Percentiles rank a stretch among this genome's conserved stretches.
Conservation (phyloP, 495 filamentous ascomycete genomes). For the Platismatia glauca region DNA sequence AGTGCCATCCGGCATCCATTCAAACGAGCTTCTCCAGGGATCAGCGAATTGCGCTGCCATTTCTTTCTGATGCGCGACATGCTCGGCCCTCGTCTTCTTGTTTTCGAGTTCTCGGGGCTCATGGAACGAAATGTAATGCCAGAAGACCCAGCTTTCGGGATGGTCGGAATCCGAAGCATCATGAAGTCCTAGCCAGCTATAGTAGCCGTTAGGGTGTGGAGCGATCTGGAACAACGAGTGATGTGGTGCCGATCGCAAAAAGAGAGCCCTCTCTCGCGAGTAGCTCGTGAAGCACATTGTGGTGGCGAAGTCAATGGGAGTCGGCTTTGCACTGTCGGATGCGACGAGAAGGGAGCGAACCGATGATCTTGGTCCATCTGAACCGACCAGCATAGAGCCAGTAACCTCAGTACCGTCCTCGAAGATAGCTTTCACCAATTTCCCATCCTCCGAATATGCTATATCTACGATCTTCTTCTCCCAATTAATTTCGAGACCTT, state of each 20-base stretch:
- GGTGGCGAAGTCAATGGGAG: not conserved
- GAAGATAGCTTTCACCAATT: not conserved
- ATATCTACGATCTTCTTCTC: not conserved
- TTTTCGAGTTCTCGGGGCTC: not conserved
- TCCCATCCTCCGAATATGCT: not conserved
- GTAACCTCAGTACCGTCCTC: not conserved
- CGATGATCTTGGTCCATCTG: not conserved
- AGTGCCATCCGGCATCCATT: not conserved
- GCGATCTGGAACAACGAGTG: not conserved
- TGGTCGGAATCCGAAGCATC: not conserved
- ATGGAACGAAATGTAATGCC: not conserved
- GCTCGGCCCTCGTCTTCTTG: not conserved
- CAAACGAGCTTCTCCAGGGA: not conserved
- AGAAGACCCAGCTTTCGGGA: not conserved
- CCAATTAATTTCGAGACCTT: not conserved
- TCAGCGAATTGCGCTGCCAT: not conserved
- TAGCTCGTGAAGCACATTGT: not conserved
- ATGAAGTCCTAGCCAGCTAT: not conserved
- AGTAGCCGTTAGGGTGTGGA: not conserved
- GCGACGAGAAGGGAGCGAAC: not conserved
- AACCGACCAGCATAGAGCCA: not conserved
- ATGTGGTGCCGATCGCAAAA: not conserved
- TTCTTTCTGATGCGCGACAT: not conserved
- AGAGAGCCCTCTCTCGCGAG: not conserved
- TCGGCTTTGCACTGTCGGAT: not conserved